Evolutionary conservation across 495 filamentous ascomycete species (phyloP), one percentile per base, ranked within the genome.

Genomic region (Neurospora sublineolata): DNA sequence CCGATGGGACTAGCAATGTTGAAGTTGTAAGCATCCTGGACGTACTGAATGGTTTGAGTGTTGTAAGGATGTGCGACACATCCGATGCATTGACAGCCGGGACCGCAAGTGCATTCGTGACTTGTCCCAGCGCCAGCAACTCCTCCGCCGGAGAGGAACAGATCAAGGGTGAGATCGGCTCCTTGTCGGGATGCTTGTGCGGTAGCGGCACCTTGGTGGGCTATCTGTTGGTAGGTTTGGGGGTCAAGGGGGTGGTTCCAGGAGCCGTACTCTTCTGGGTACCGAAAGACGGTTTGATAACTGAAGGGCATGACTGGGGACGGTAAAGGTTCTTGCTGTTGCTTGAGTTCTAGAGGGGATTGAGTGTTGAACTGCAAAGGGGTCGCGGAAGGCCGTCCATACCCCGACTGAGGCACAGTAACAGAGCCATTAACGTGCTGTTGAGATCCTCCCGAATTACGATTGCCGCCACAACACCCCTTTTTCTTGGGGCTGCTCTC

Each of bases 1-100:
- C 11, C 14, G 20, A 60, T 30, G 12, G 52, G 23, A 36, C 38
- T 44, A 14, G 69, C 68, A 20, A 37, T 72, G 67, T 67, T 74
- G 41, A 41, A 72, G 69, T n/a, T 70, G 73, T 79, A 75, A 38
- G 78, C 78, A 8, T 75, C 74, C 44, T 74, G 77, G 40, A 93
- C 87, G 76, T 90, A 90, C 60, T 89, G 83, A 44, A 83, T 82
- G n/a, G 89, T 92, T n/a, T 87, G 85, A 27, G 86, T 80, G 76
- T 94, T 94, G 77, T 88, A 93, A 5, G 91, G 91, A 76, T 94
- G 91, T 42, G 85, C 83, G 30, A 86, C 79, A 75, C 91, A 94
- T 27, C 87, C 90, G 33, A 92, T 75, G 74, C 91, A 94, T 71
- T 90, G 81, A 74, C 91, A 94, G 1, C 82, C 82, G 68, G 89